These are phyloP conservation scores for Gamarada debralockiae DNA, from an alignment of 495 filamentous ascomycete genomes.

Conservation along the genomic window DNA sequence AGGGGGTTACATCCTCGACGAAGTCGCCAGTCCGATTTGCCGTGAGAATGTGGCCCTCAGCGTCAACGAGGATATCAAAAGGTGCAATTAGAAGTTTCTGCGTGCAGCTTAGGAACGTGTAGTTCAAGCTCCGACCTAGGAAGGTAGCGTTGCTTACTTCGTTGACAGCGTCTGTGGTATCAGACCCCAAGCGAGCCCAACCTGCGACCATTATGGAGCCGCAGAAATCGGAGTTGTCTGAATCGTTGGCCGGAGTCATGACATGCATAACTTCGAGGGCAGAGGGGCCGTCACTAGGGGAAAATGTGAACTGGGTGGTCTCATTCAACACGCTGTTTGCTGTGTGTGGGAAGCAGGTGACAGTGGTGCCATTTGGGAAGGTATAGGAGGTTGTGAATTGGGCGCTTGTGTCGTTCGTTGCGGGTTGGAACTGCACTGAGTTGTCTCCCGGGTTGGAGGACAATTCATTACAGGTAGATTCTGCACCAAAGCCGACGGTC, in stretches of 20 bases:
- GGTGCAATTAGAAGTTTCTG: slow-evolving; percentile 25
- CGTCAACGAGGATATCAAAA: slow-evolving; percentile 33
- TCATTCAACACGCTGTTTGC: not conserved
- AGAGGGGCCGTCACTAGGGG: slow-evolving; percentile 3
- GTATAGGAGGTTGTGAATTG: not conserved
- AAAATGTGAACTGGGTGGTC: not conserved
- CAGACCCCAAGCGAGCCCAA: slow-evolving; percentile 21
- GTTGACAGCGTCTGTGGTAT: not conserved
- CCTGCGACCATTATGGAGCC: slow-evolving; percentile 14
- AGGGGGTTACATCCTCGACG: not conserved
- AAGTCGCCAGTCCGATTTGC: not conserved
- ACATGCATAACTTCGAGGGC: slow-evolving; percentile 7
- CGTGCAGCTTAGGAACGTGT: slow-evolving; percentile 31
- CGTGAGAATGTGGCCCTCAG: slow-evolving; percentile 13
- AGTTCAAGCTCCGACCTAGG: not conserved
- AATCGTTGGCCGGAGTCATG: not conserved
- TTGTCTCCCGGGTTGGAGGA: not conserved
- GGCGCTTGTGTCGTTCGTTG: not conserved
- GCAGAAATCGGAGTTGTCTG: slow-evolving; percentile 9
- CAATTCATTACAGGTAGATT: slow-evolving; percentile 13
- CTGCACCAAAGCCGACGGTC: slow-evolving; percentile 25
- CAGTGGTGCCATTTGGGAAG: slow-evolving; percentile 3
- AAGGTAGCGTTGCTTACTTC: not conserved
- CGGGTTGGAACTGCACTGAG: not conserved
- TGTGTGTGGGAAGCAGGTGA: not conserved